These are phyloP conservation scores for Torulaspora pretoriensis DNA, from an alignment of 1,139 yeast species.

Conservation along the genomic window DNA sequence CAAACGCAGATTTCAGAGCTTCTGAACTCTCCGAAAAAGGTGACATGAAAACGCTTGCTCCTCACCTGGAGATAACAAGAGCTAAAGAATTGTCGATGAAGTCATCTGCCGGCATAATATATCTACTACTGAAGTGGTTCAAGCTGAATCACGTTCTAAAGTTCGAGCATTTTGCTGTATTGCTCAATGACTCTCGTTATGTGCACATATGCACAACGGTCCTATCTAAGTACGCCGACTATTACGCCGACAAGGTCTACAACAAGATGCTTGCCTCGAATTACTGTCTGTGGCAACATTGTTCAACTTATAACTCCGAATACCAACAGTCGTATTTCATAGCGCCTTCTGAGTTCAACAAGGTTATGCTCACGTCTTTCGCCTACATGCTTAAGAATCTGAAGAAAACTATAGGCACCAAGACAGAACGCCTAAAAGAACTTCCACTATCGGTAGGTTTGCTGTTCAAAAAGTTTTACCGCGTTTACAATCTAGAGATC, in stretches of 20 bases:
- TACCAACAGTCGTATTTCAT: conserved; percentile 14
- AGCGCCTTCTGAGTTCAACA: conserved; percentile 12
- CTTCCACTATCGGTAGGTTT: conserved; percentile 35
- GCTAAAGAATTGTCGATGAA: conserved; percentile 64
- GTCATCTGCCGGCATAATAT: conserved; percentile 54
- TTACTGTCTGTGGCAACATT: conserved; percentile 45
- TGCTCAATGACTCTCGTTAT: conserved; percentile 70
- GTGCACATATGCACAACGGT: conserved; percentile 44
- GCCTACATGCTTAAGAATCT: conserved; percentile 27
- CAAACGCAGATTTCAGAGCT: conserved; percentile 22
- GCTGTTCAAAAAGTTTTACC: conserved; percentile 32
- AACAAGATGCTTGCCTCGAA: conserved; percentile 40
- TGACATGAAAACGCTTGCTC: conserved; percentile 21
- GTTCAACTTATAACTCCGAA: conserved; percentile 21
- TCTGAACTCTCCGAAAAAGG: conserved; percentile 17
- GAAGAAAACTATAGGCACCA: conserved; percentile 30
- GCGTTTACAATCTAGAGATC: conserved; percentile 55
- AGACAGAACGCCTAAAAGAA: conserved; percentile 36
- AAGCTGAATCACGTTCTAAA: conserved; percentile 72
- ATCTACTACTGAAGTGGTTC: conserved; percentile 67
- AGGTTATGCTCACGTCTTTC: conserved; percentile 38
- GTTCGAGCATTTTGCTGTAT: conserved; percentile 65
- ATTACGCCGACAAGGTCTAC: conserved; percentile 41
- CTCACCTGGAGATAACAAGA: conserved; percentile 51
- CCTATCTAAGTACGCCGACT: conserved; percentile 38